Base-by-base conservation (phyloP, 2,329 filamentous ascomycete species). In the Polytolypa hystricis region DNA sequence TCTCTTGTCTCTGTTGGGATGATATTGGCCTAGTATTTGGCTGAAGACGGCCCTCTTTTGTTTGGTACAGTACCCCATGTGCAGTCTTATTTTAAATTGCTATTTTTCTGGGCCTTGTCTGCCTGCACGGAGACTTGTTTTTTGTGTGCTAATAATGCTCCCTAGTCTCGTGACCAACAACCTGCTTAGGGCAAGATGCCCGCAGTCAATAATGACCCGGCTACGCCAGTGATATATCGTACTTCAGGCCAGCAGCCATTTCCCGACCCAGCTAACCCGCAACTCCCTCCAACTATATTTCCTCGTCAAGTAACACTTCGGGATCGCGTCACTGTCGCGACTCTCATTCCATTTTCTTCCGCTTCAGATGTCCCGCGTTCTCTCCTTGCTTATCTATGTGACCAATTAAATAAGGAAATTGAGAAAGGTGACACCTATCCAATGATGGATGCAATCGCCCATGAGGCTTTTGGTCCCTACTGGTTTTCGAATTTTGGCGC, bases 401-500 rank as follows among this genome's bases (percentile, higher is more conserved):
- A 85, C 52, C 81, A 91, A 62, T 72, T 93, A 50, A 89, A 87
- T 57, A 81, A 83, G 60, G 86, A 93, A 60, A 91, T 94, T 52
- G 84, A 91, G 53, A 83, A 84, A 58, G 86, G 86, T 39, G 85
- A 93, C 57, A 93, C 86, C 1, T 93, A 93, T 58, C 84, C 86
- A 15, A 89, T 93, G 81, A 75, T 80, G 49, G 79, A 87, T 35
- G 68, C 77, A 12, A 75, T 93, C 60, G 67, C 79, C 4, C 64
- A 80, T n/a, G 76, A 82, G 14, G 74, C 71, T 44, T 94, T 93
- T 54, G 79, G 78, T 7, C 67, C 73, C 36, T 91, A 93, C 62
- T 94, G 86, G 86, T 89, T 94, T 57, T 81, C 84, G 52, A 85
- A 86, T 59, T 93, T 93, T 53, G 84, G 76, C 31, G 84, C 83